A percentile compares a stretch with the other conserved stretches of the same genome.
Evolutionary conservation across 805 yeast genomes (phyloP).

Genomic region (Wickerhamiella dianesei): DNA sequence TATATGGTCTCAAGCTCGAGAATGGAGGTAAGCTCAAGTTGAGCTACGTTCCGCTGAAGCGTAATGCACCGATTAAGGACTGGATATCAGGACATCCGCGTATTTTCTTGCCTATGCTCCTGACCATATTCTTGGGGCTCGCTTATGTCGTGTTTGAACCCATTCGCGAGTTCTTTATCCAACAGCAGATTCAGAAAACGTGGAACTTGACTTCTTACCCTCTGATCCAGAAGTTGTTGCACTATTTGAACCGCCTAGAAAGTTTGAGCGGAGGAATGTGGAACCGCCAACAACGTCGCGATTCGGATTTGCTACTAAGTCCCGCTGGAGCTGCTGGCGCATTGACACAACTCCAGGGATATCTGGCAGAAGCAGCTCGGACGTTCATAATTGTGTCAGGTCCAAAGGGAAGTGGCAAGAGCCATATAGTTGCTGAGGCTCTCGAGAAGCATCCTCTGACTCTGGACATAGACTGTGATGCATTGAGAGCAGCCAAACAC

Average conservation of each 20-base stretch:
- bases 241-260: background rate
- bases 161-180: constrained; percentile 66
- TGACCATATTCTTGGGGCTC: constrained; percentile 65
- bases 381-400: constrained; percentile 85
- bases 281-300: background rate
- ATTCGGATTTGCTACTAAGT: constrained; percentile 4
- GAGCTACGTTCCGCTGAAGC: constrained; percentile 50
- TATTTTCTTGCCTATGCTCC: constrained; percentile 62
- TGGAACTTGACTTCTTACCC: background rate
- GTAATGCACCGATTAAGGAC: constrained; percentile 33
- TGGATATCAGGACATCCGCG: constrained; percentile 64
- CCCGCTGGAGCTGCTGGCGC: constrained; percentile 32
- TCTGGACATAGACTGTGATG: constrained; percentile 67
- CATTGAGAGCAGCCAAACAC: constrained; percentile 54
- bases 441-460: constrained; percentile 43
- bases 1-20: constrained; percentile 40
- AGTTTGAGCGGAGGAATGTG: background rate
- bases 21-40: constrained; percentile 49
- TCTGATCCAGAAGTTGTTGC: background rate
- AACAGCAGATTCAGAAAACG: constrained; percentile 41
- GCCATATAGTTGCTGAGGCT: constrained; percentile 41
- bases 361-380: constrained; percentile 80
- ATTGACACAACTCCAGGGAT: constrained; percentile 43
- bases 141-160: constrained; percentile 90
- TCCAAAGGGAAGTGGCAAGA: constrained; percentile 92